phyloP scores from a whole-genome alignment of 2,329 filamentous ascomycete species.

The Aspergillus sergii region DNA sequence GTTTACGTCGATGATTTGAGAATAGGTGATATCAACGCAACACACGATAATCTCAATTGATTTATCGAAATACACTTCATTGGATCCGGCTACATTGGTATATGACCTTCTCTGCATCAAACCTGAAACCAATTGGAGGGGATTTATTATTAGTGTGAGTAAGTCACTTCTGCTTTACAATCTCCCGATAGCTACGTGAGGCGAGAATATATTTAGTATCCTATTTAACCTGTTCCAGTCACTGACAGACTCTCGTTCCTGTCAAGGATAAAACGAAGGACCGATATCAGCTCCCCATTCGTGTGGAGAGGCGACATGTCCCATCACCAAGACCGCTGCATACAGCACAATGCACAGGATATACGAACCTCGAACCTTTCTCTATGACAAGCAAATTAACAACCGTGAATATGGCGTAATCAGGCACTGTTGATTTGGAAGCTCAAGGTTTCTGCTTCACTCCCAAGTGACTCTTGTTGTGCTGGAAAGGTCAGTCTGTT shows the following conservation, averaged over 20 bases:
- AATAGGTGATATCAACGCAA: neutral
- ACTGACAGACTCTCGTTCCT: neutral
- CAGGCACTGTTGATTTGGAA: too few relatives aligned
- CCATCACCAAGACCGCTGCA: too few relatives aligned
- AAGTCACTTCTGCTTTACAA: neutral
- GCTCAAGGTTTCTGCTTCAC: too few relatives aligned
- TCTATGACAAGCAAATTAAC: too few relatives aligned
- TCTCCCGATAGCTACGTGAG: neutral
- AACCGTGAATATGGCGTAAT: too few relatives aligned
- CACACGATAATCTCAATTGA: neutral
- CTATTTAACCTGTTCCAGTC: neutral
- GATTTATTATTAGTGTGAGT: neutral
- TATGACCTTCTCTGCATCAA: neutral
- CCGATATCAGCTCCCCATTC: neutral
- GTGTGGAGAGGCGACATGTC: too few relatives aligned
- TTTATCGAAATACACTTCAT: neutral
- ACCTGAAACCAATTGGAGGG: neutral
- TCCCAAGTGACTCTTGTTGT: too few relatives aligned
- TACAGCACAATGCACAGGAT: too few relatives aligned
- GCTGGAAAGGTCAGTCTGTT: too few relatives aligned
- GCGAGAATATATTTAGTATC: neutral
- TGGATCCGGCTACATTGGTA: neutral
- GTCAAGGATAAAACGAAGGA: neutral
- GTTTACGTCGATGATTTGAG: neutral
- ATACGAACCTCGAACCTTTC: too few relatives aligned